A percentile compares a stretch with the other conserved stretches of the same genome.
These are phyloP conservation scores for Allomyces arbusculus DNA, from an alignment of 192 early-diverging fungal genomes.

Conservation along the genomic window DNA sequence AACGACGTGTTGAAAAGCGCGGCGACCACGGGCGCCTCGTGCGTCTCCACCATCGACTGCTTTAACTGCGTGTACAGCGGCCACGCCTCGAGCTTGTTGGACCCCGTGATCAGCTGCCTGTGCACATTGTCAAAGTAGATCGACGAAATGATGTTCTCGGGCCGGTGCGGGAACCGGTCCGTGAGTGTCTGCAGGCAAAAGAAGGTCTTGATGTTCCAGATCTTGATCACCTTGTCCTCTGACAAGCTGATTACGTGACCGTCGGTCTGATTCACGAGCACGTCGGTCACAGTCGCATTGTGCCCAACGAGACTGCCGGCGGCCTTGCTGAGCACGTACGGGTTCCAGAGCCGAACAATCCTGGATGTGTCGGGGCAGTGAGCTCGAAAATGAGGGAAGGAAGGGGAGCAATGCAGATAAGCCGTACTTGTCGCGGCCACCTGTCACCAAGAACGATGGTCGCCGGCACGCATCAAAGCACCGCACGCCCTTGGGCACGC, in stretches of 20 bases:
- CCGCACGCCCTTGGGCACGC: conserved; percentile 35
- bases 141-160: conserved; percentile 30
- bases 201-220: conserved; percentile 36
- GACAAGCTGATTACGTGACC: conserved; percentile 32
- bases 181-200: conserved; percentile 36
- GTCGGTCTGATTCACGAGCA: conserved; percentile 35
- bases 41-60: conserved; percentile 18
- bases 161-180: conserved; percentile 32
- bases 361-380: not conserved
- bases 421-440: conserved; percentile 31
- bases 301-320: conserved; percentile 34
- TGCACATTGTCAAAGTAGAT: conserved; percentile 30
- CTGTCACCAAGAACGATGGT: conserved; percentile 39
- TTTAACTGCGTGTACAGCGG: conserved; percentile 26
- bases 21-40: conserved; percentile 25
- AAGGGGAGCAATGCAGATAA: not conserved
- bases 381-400: no score
- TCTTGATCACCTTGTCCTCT: conserved; percentile 39
- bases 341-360: conserved; percentile 41
- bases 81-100: conserved; percentile 27
- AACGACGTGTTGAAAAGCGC: conserved; percentile 42
- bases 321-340: conserved; percentile 40
- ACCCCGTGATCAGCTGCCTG: conserved; percentile 29
- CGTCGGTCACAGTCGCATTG: conserved; percentile 21
- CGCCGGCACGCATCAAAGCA: conserved; percentile 38